Percentiles rank a stretch among this genome's conserved stretches.
These are phyloP conservation scores for Hemerocallis citrina DNA, from an alignment of 106 monocot genomes.

Conservation along the genomic window DNA sequence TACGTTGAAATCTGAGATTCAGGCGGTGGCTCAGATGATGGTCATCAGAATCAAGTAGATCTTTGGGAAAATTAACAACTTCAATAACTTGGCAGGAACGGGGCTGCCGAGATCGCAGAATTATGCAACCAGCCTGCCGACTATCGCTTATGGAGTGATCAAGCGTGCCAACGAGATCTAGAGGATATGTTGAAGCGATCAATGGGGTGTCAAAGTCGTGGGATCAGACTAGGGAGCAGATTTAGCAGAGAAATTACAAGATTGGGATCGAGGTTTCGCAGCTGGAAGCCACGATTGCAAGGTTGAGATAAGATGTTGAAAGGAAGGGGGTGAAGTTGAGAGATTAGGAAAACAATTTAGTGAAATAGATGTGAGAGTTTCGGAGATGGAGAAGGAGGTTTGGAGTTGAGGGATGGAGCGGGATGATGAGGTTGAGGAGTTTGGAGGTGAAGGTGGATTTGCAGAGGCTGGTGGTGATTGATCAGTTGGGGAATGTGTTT, in stretches of 20 bases:
- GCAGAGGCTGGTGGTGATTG: too few relatives aligned
- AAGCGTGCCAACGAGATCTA: too few relatives aligned
- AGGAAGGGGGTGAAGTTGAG: conserved; percentile 28
- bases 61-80: conserved; percentile 36
- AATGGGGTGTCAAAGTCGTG: conserved; percentile 36
- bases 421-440: conserved; percentile 26
- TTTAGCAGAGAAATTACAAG: conserved; percentile 85
- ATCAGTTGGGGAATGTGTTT: too few relatives aligned
- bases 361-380: conserved; percentile 28
- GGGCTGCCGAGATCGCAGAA: too few relatives aligned
- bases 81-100: conserved; percentile 44
- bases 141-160: too few relatives aligned
- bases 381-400: conserved; percentile 29
- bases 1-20: conserved; percentile 33
- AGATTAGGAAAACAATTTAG: conserved; percentile 22
- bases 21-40: too few relatives aligned
- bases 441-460: too few relatives aligned
- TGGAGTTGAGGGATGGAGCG: too few relatives aligned
- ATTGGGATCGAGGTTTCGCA: conserved; percentile 88
- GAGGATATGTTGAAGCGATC: conserved; percentile 58
- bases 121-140: too few relatives aligned
- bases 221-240: conserved; percentile 53
- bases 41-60: conserved; percentile 71
- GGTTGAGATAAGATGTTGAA: conserved; percentile 31
- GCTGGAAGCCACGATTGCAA: too few relatives aligned